These are phyloP conservation scores for Podila verticillata DNA, from an alignment of 192 early-diverging fungal genomes.

Conservation along the genomic window DNA sequence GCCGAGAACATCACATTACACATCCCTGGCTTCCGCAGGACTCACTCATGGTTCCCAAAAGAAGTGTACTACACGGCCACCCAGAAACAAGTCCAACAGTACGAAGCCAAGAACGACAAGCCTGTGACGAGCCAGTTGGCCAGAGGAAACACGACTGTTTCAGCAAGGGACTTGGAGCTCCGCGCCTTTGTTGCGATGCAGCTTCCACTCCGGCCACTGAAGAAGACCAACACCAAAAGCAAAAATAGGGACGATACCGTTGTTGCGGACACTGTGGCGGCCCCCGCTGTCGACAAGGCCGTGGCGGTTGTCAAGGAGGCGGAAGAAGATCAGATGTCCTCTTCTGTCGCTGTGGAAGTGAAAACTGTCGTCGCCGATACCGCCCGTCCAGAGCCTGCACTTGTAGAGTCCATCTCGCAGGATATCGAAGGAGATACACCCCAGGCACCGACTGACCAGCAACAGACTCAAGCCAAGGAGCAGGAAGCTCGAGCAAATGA, in stretches of 20 bases:
- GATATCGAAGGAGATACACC: too few species aligned
- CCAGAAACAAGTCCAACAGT: not conserved
- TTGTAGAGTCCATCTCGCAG: too few species aligned
- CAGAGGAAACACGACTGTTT: not conserved
- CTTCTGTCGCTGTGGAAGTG: too few species aligned
- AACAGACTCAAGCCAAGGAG: not conserved
- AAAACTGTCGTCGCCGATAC: too few species aligned
- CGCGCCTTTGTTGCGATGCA: not conserved
- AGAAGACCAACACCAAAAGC: not conserved
- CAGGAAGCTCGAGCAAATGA: not conserved
- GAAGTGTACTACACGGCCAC: not conserved
- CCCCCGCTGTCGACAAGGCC: too few species aligned
- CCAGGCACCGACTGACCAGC: not conserved
- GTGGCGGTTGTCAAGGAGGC: too few species aligned
- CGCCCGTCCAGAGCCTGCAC: too few species aligned
- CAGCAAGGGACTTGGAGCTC: not conserved
- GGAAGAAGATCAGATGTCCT: too few species aligned
- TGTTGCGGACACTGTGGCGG: too few species aligned
- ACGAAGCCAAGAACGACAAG: not conserved
- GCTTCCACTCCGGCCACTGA: not conserved
- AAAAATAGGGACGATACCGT: too few species aligned
- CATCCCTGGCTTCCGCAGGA: conserved; percentile 14
- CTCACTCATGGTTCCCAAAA: not conserved
- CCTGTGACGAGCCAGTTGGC: not conserved
- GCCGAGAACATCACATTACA: conserved; percentile 22